Evolutionary conservation across 2,329 filamentous ascomycete species (phyloP), one percentile per base, ranked within the genome.

Genomic region (Colletotrichum godetiae): DNA sequence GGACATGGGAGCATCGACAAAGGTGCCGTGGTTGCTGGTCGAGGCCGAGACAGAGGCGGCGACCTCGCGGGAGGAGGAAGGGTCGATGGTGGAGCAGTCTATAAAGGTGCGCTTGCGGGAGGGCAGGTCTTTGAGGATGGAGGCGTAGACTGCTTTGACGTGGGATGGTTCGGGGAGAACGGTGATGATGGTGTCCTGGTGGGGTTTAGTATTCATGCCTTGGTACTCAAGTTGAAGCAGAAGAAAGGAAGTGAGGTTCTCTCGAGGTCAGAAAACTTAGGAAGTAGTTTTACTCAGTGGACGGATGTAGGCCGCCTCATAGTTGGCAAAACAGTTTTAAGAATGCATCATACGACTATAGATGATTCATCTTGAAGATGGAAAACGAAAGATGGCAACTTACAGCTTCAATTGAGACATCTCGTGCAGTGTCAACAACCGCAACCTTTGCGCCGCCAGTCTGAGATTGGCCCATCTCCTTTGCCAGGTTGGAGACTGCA

Each of bases 41-140:
- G 90, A 87, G 1, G 91, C 90, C 5, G 82, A 74, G 1, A 97
- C 92, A 29, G 89, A 88, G 74, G 91, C 87, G 27, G 95, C 95
- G 5, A 98, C 92, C 76, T 91, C 89, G 52, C 91, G 91, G 1
- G 95, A 98, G 2, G 95, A 94, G 37, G 91, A 91, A 0, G 95
- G 95, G 82, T 98, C 97, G 80, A 99, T 98, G 19, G 97, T 99
- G 4, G 96, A 98, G 82, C 94, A 96, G 83, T 99, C 97, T 80
- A 99, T 97, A 82, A 97, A 98, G 71, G 98, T 85, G 52, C 95
- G 92, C 71, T 92, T 86, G 63, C 88, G 88, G 53, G 86, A 84
- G 0, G 87, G 81, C 1, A 86, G 82, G 2, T 88, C 85, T 59
- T 90, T 87, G 57, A 97, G 86, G 80, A 98, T 95, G 67, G 92